Conservation (phyloP, 2,329 filamentous ascomycete genomes). For the Juglanconis juglandina region DNA sequence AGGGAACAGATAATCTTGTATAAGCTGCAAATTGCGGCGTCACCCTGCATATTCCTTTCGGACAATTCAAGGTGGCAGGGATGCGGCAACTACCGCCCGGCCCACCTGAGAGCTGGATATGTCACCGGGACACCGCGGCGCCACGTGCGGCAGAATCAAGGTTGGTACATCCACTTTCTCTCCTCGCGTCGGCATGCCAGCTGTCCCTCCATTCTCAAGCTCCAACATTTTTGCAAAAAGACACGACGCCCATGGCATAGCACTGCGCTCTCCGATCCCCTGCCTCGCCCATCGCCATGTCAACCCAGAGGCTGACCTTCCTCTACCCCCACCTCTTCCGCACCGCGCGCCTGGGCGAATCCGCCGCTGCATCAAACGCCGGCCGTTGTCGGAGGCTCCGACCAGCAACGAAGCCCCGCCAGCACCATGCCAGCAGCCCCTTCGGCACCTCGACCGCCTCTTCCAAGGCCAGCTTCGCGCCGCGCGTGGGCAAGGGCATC, state of each 20-base stretch:
- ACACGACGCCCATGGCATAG: conserved; percentile 13
- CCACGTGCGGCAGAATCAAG: neutral
- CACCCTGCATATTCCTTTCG: neutral
- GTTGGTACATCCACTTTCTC: neutral
- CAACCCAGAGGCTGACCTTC: conserved; percentile 61
- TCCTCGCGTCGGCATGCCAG: conserved; percentile 2
- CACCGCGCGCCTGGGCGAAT: conserved; percentile 43
- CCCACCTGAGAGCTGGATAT: neutral
- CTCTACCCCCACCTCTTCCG: conserved; percentile 67
- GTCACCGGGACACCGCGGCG: neutral
- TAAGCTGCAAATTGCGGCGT: neutral
- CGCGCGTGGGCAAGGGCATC: conserved; percentile 59
- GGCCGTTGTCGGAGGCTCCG: conserved; percentile 21
- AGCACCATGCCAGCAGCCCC: conserved; percentile 26
- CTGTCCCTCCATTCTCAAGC: conserved; percentile 2
- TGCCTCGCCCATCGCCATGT: conserved; percentile 44
- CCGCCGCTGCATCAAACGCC: conserved; percentile 36
- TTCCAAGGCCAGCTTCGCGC: conserved; percentile 45
- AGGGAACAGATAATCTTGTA: neutral
- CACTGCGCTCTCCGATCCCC: neutral
- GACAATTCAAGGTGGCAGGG: neutral
- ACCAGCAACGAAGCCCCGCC: conserved; percentile 18
- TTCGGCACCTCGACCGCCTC: conserved; percentile 37
- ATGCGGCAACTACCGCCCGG: neutral
- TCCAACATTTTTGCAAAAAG: neutral